A percentile compares a stretch with the other conserved stretches of the same genome.
These are phyloP conservation scores for Prunella vulgaris DNA, from an alignment of 257 asterid genomes.

Conservation along the genomic window DNA sequence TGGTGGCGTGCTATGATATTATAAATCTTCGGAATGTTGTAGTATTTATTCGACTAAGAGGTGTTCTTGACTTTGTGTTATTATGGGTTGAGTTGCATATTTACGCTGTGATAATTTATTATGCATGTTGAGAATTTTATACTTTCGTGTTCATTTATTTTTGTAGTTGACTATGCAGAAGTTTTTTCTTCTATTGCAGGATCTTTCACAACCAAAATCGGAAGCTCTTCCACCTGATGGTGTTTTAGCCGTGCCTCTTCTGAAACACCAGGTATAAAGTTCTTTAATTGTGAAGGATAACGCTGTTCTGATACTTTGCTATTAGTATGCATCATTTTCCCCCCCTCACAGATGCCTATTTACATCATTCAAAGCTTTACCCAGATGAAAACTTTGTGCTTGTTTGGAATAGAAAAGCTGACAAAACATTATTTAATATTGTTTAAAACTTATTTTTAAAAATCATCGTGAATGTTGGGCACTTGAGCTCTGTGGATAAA, in stretches of 20 bases:
- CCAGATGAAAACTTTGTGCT: neutral
- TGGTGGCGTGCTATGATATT: neutral
- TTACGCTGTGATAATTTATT: neutral
- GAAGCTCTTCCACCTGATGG: constrained; percentile 84
- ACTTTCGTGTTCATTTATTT: neutral
- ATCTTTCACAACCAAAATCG: constrained; percentile 56
- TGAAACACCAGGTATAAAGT: constrained; percentile 59
- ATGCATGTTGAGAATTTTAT: neutral
- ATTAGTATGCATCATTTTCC: neutral
- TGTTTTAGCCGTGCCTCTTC: constrained; percentile 59
- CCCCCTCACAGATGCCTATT: neutral
- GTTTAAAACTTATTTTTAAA: neutral
- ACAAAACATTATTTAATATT: neutral
- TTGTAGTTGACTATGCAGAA: constrained; percentile 4
- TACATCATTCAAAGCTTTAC: neutral
- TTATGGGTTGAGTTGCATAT: constrained; percentile 7
- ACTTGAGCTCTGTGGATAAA: neutral
- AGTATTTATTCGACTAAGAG: neutral
- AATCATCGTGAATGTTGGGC: neutral
- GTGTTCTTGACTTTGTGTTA: constrained; percentile 12
- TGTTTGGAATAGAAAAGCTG: neutral
- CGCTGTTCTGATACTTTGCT: constrained; percentile 4
- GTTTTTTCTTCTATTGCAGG: constrained; percentile 23
- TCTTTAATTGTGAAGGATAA: neutral
- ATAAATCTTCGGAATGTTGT: neutral